phyloP scores from a whole-genome alignment of 148 eudicot genomes.

The Persicaria maculosa region DNA sequence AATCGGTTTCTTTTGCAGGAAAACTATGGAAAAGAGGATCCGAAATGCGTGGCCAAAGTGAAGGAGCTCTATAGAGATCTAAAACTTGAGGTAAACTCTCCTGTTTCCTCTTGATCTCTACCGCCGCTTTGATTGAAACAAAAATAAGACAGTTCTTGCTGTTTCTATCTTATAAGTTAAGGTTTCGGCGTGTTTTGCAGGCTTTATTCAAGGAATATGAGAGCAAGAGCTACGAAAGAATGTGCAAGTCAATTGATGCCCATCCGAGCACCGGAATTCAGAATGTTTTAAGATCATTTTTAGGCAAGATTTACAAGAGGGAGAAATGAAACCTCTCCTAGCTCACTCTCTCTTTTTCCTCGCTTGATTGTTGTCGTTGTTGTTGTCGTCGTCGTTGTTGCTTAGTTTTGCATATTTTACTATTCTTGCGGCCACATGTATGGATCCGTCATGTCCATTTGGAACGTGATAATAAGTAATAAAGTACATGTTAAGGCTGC shows the following conservation, averaged over 20 bases:
- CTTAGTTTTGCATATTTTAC: not conserved
- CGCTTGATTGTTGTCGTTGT: not conserved
- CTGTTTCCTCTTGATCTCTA: not conserved
- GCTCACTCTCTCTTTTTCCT: not conserved
- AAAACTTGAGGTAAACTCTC: conserved; percentile 49
- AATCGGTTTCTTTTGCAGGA: conserved; percentile 36
- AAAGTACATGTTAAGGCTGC: too few relatives aligned
- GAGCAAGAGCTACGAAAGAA: conserved; percentile 55
- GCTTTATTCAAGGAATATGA: conserved; percentile 62
- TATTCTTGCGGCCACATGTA: too few relatives aligned
- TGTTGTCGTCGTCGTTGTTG: not conserved
- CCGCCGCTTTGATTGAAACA: too few relatives aligned
- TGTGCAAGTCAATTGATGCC: conserved; percentile 55
- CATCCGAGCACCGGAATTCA: conserved; percentile 81
- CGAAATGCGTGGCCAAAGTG: conserved; percentile 61
- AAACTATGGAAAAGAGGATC: conserved; percentile 76
- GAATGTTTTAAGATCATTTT: conserved; percentile 67
- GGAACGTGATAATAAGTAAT: too few relatives aligned
- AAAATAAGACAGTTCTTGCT: not conserved
- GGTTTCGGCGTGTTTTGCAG: conserved; percentile 17
- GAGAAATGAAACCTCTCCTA: conserved; percentile 38
- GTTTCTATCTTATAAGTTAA: not conserved
- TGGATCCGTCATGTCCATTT: too few relatives aligned
- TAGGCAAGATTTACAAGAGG: conserved; percentile 88
- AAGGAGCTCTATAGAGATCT: conserved; percentile 63